Percentiles rank a stretch among this genome's conserved stretches.
phyloP scores from a whole-genome alignment of 768 basidiomycete species.

The Mycena pura region DNA sequence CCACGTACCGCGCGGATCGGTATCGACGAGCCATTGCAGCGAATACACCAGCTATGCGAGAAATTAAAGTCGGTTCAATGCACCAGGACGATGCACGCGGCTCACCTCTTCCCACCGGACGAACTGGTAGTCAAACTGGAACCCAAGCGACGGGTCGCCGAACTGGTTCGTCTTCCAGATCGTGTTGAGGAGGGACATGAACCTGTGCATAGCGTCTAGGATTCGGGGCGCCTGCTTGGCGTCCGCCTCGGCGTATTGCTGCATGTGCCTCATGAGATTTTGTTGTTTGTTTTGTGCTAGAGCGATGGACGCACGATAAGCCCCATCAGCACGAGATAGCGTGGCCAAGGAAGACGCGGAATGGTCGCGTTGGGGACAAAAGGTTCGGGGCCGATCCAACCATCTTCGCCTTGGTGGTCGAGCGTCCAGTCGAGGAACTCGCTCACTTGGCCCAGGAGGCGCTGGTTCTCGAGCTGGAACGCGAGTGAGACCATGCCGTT shows the following conservation, averaged over 20 bases:
- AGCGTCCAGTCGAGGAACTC: conserved; percentile 49
- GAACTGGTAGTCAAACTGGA: conserved; percentile 50
- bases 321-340: conserved; percentile 47
- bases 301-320: conserved; percentile 39
- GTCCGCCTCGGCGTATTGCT: conserved; percentile 55
- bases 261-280: background rate
- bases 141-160: conserved; percentile 44
- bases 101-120: conserved; percentile 52
- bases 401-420: conserved; percentile 43
- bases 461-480: conserved; percentile 45
- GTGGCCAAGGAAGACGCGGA: conserved; percentile 50
- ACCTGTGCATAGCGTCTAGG: conserved; percentile 46
- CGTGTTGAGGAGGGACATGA: conserved; percentile 40
- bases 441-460: conserved; percentile 46
- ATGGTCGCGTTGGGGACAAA: conserved; percentile 43
- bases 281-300: no score
- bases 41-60: conserved; percentile 40
- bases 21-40: conserved; percentile 50
- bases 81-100: background rate
- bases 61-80: background rate
- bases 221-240: conserved; percentile 43
- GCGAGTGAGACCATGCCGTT: conserved; percentile 50
- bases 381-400: conserved; percentile 51
- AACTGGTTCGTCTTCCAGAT: conserved; percentile 45
- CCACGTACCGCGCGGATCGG: conserved; percentile 43